Conservation (phyloP, 306 rosid genomes). For the Lagenaria siceraria region DNA sequence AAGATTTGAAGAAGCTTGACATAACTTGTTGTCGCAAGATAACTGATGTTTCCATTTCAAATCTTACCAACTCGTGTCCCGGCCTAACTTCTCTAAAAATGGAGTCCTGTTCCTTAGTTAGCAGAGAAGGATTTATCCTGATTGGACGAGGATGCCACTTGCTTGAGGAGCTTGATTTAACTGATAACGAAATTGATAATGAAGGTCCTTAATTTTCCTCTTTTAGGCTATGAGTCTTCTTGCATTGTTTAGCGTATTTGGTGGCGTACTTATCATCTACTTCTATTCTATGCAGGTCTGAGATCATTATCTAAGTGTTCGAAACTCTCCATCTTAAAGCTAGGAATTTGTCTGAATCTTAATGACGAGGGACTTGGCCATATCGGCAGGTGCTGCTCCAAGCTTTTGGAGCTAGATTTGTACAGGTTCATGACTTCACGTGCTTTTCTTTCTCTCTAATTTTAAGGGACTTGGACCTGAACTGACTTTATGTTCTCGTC, state of each 20-base stretch:
- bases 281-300: conserved; percentile 36
- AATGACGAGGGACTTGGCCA: conserved; percentile 55
- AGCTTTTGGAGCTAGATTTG: conserved; percentile 69
- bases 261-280: conserved; percentile 14
- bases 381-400: conserved; percentile 60
- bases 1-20: conserved; percentile 71
- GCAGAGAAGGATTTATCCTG: conserved; percentile 54
- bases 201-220: conserved; percentile 41
- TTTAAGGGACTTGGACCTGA: background rate
- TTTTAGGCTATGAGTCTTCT: background rate
- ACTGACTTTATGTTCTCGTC: background rate
- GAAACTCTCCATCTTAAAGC: conserved; percentile 51
- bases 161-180: conserved; percentile 80
- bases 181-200: conserved; percentile 82
- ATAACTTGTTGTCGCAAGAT: conserved; percentile 86
- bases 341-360: conserved; percentile 86
- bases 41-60: conserved; percentile 54
- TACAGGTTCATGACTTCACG: conserved; percentile 49
- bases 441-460: background rate
- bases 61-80: conserved; percentile 51
- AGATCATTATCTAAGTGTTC: conserved; percentile 58
- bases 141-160: conserved; percentile 53
- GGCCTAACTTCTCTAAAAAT: conserved; percentile 66
- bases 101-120: conserved; percentile 81
- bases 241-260: background rate